Percentiles rank a stretch among this genome's conserved stretches.
phyloP scores from a whole-genome alignment of 2,329 filamentous ascomycete species.

The Hymenoscyphus repandus region DNA sequence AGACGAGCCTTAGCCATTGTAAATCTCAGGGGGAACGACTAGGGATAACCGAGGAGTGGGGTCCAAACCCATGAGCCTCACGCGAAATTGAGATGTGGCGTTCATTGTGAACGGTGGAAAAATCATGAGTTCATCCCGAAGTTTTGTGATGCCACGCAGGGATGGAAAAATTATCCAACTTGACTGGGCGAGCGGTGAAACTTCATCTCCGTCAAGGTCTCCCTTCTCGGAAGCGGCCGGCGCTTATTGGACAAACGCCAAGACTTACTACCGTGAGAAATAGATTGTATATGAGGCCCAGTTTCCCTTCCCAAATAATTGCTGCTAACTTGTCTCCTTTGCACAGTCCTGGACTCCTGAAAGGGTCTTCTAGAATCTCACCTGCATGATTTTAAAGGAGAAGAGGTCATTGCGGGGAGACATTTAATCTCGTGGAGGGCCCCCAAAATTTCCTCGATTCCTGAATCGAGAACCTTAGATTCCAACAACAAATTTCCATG shows the following conservation, averaged over 20 bases:
- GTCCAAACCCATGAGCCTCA: neutral
- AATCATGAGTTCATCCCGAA: neutral
- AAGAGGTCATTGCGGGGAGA: no score
- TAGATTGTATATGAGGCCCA: neutral
- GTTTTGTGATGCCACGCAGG: neutral
- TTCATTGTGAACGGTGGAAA: slow-evolving; percentile 1
- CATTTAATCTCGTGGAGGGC: no score
- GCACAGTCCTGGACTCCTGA: no score
- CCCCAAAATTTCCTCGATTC: no score
- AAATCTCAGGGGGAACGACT: neutral
- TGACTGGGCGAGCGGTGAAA: neutral
- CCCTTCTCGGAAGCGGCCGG: neutral
- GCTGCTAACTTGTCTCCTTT: no score
- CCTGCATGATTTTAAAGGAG: no score
- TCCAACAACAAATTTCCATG: no score
- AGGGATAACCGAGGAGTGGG: neutral
- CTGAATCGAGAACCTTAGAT: no score
- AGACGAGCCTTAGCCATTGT: neutral
- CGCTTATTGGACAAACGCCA: neutral
- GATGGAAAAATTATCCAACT: neutral
- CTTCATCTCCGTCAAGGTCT: neutral
- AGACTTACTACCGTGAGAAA: neutral
- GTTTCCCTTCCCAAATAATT: neutral
- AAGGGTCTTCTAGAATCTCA: no score
- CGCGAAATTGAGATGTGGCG: neutral